Conservation (phyloP, 2,329 filamentous ascomycete genomes). For the Stemphylium vesicarium region DNA sequence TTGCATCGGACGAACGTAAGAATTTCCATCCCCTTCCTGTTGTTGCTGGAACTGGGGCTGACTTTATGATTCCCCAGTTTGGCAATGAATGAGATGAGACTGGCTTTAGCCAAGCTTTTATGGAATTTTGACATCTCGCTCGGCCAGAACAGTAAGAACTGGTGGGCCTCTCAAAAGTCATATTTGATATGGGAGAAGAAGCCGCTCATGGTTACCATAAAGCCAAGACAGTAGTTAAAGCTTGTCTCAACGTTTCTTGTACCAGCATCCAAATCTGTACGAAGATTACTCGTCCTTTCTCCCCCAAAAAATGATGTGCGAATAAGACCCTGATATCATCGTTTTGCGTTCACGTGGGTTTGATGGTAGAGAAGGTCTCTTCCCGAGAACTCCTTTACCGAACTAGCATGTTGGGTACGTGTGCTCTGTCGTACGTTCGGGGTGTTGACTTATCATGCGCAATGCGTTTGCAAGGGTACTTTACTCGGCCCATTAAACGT, state of each 20-base stretch:
- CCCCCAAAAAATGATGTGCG: no score
- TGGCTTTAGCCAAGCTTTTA: constrained; percentile 3
- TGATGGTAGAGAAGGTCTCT: background rate
- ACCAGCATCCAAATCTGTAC: no score
- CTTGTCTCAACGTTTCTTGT: no score
- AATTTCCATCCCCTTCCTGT: background rate
- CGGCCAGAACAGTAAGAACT: background rate
- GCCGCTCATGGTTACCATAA: constrained; percentile 2
- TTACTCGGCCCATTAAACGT: background rate
- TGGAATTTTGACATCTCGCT: constrained; percentile 4
- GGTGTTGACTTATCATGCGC: background rate
- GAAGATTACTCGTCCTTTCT: no score
- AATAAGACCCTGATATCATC: no score
- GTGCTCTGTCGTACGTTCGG: background rate
- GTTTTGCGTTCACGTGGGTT: no score
- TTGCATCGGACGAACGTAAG: constrained; percentile 7
- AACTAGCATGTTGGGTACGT: background rate
- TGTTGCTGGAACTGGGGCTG: background rate
- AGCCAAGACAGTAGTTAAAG: background rate
- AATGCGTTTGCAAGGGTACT: constrained; percentile 1
- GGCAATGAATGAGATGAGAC: constrained; percentile 6
- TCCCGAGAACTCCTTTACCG: background rate
- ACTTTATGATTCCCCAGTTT: background rate
- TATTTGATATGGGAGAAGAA: constrained; percentile 8
- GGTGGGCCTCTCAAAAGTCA: constrained; percentile 5